phyloP scores from a whole-genome alignment of 495 filamentous ascomycete species.

The Daldinia childiae region DNA sequence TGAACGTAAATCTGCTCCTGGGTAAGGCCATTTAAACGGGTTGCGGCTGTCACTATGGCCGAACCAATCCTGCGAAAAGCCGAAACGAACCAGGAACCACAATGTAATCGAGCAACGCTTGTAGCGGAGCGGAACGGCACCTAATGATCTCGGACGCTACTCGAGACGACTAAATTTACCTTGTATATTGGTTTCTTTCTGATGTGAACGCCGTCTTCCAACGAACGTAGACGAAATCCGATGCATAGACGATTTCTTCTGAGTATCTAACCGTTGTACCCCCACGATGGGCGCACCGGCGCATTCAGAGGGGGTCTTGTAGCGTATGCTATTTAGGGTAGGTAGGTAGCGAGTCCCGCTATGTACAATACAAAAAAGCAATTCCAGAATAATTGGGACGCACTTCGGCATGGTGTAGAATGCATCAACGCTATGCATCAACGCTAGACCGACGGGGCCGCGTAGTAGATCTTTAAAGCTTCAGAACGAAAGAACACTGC shows the following conservation, averaged over 20 bases:
- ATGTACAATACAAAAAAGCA: conserved; percentile 20
- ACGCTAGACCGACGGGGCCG: conserved; percentile 1
- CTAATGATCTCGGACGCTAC: conserved; percentile 35
- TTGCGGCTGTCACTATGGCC: conserved; percentile 22
- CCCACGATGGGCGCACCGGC: conserved; percentile 30
- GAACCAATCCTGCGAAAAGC: conserved; percentile 20
- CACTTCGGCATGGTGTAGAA: not conserved
- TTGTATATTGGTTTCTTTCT: conserved; percentile 15
- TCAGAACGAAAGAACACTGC: not conserved
- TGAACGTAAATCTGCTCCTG: conserved; percentile 23
- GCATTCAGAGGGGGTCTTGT: conserved; percentile 9
- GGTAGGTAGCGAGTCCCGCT: conserved; percentile 25
- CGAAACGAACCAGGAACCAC: conserved; percentile 25
- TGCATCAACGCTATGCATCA: conserved; percentile 10
- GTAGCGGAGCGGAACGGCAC: conserved; percentile 41
- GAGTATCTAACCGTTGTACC: conserved; percentile 25
- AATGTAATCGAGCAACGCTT: conserved; percentile 19
- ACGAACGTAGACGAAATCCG: conserved; percentile 5
- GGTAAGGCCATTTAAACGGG: conserved; percentile 17
- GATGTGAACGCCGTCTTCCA: not conserved
- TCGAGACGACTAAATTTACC: conserved; percentile 33
- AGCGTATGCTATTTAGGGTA: not conserved
- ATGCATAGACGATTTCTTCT: conserved; percentile 10
- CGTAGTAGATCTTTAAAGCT: not conserved
- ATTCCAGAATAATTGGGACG: conserved; percentile 4